A percentile compares a stretch with the other conserved stretches of the same genome.
Conservation (phyloP, 1,139 yeast genomes). For the Magnusiomyces sp. region DNA sequence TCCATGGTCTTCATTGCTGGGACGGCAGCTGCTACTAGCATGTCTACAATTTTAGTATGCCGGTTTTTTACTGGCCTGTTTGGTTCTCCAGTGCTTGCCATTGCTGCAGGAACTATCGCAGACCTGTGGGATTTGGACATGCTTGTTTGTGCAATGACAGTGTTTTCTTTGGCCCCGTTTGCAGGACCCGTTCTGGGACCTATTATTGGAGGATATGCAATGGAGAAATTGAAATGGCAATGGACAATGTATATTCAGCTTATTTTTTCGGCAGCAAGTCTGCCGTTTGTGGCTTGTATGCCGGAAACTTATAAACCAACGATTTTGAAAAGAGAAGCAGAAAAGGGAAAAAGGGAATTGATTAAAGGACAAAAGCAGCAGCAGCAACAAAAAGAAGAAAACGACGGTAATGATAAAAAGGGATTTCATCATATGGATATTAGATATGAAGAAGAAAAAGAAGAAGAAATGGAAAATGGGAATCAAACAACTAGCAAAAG, state of each 20-base stretch:
- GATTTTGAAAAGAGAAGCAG: constrained; percentile 33
- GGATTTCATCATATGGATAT: too few species aligned
- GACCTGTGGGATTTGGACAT: constrained; percentile 36
- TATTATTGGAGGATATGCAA: constrained; percentile 34
- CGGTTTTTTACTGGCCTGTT: constrained; percentile 37
- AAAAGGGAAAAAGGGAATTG: constrained; percentile 27
- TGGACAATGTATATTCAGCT: constrained; percentile 39
- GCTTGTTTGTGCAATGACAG: constrained; percentile 36
- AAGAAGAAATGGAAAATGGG: too few species aligned
- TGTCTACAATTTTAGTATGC: constrained; percentile 33
- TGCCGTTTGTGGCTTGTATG: constrained; percentile 31
- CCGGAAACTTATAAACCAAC: constrained; percentile 33
- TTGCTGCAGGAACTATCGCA: constrained; percentile 22
- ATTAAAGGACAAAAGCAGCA: neutral
- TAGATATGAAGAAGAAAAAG: too few species aligned
- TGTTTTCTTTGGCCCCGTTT: constrained; percentile 35
- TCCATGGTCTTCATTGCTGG: constrained; percentile 74
- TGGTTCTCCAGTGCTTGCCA: constrained; percentile 35
- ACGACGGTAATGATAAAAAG: neutral
- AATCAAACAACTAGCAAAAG: too few species aligned
- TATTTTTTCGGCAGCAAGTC: constrained; percentile 33
- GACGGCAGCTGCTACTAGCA: constrained; percentile 54
- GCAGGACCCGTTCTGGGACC: constrained; percentile 37
- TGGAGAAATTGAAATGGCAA: constrained; percentile 20
- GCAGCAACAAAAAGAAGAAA: too few species aligned